phyloP scores from a whole-genome alignment of 805 yeast genomes.

The Crinitomyces ghanaensis region DNA sequence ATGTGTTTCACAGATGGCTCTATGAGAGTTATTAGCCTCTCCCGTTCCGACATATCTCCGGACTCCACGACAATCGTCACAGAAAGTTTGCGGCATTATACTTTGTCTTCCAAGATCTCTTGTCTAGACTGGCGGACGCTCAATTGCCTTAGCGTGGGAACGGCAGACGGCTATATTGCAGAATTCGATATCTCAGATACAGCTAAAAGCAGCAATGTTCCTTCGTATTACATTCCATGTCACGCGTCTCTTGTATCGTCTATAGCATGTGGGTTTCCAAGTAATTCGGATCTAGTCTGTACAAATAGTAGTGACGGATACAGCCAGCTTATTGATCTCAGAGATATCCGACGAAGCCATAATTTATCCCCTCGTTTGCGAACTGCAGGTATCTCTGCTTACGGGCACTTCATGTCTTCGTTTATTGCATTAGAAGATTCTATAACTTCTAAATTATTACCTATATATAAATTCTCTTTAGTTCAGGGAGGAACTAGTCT shows the following conservation, averaged over 20 bases:
- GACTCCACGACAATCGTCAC: too few species aligned
- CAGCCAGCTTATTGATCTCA: constrained; percentile 27
- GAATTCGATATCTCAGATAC: constrained; percentile 36
- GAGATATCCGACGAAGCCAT: constrained; percentile 16
- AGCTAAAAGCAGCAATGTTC: constrained; percentile 13
- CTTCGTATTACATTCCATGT: constrained; percentile 30
- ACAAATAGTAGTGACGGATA: constrained; percentile 35
- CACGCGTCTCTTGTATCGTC: constrained; percentile 31
- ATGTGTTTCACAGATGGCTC: constrained; percentile 49
- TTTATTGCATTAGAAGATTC: constrained; percentile 34
- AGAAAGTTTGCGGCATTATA: too few species aligned
- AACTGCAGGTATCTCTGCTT: constrained; percentile 23
- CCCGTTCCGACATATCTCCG: too few species aligned
- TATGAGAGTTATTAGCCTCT: constrained; percentile 34
- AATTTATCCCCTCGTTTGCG: constrained; percentile 19
- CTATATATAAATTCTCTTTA: constrained; percentile 26
- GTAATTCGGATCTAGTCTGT: constrained; percentile 26
- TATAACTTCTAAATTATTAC: constrained; percentile 27
- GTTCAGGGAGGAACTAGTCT: constrained; percentile 25
- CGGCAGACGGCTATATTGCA: constrained; percentile 45
- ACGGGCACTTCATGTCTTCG: constrained; percentile 19
- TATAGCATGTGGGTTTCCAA: constrained; percentile 27
- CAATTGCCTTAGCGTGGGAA: constrained; percentile 42
- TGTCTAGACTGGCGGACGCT: constrained; percentile 37
- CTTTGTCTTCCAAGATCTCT: constrained; percentile 28